These are phyloP conservation scores for Hypoxylon lienhwacheense DNA, from an alignment of 495 filamentous ascomycete genomes.

Conservation along the genomic window DNA sequence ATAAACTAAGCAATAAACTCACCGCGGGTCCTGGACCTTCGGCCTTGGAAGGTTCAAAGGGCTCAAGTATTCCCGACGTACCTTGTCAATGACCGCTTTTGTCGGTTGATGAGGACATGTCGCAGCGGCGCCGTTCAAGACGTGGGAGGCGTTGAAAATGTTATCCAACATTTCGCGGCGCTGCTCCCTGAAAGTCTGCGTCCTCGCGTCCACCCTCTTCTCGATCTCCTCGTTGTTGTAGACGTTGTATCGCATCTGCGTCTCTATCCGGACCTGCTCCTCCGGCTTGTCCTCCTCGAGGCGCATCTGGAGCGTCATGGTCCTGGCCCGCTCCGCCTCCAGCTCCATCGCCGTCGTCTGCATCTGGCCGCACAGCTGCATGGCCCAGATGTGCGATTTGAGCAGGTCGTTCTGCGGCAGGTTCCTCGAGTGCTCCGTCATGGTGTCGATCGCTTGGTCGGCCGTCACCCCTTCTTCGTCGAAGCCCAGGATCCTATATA, in stretches of 20 bases:
- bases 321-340: background rate
- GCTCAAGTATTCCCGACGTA: background rate
- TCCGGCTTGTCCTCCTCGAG: background rate
- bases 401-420: background rate
- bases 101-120: background rate
- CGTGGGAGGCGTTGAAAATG: background rate
- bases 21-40: background rate
- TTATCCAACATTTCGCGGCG: background rate
- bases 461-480: background rate
- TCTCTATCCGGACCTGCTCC: background rate
- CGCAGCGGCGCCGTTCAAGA: background rate
- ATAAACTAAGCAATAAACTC: too few species aligned
- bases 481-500: background rate
- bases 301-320: background rate
- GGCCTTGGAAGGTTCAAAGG: background rate
- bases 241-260: background rate
- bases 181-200: slow-evolving; percentile 4
- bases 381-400: background rate
- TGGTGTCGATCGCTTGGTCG: background rate
- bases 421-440: background rate
- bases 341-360: background rate
- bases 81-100: background rate
- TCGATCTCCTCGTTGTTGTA: slow-evolving; percentile 3
- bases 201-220: background rate
- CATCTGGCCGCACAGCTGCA: background rate